A percentile compares a stretch with the other conserved stretches of the same genome.
phyloP scores from a whole-genome alignment of 257 asterid genomes.

The Thymus quinquecostatus region DNA sequence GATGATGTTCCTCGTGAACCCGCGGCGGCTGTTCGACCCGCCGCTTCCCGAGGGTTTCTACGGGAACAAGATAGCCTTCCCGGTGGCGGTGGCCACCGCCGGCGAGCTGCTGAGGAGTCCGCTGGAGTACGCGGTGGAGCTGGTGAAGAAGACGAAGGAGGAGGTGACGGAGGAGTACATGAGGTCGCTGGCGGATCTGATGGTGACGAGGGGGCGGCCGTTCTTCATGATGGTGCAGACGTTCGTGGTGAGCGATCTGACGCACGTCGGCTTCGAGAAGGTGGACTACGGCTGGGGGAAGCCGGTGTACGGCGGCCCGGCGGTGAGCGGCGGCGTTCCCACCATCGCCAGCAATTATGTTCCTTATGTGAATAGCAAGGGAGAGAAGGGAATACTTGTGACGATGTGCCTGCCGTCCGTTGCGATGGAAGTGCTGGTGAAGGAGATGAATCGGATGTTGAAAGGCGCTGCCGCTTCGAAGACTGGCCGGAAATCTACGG shows the following conservation, averaged over 20 bases:
- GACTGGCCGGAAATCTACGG: background rate
- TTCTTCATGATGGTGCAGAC: slow-evolving; percentile 36
- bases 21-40: slow-evolving; percentile 40
- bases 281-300: slow-evolving; percentile 68
- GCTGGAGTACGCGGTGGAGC: background rate
- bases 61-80: slow-evolving; percentile 48
- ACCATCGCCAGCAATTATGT: slow-evolving; percentile 52
- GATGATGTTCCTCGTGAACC: slow-evolving; percentile 41
- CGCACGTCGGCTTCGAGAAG: slow-evolving; percentile 49
- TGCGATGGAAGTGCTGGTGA: slow-evolving; percentile 58
- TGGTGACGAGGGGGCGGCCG: slow-evolving; percentile 52
- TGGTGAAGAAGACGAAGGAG: background rate
- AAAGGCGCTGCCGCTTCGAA: background rate
- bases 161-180: background rate
- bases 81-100: slow-evolving; percentile 43
- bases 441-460: slow-evolving; percentile 45
- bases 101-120: slow-evolving; percentile 35
- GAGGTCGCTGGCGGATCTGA: background rate
- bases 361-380: slow-evolving; percentile 46
- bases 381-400: slow-evolving; percentile 57
- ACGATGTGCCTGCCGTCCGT: slow-evolving; percentile 51
- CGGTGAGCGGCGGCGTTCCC: slow-evolving; percentile 61
- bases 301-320: slow-evolving; percentile 42
- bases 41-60: slow-evolving; percentile 52
- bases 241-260: slow-evolving; percentile 52